Conservation (phyloP, 2,329 filamentous ascomycete species). For the Dactylellina cionopaga region DNA sequence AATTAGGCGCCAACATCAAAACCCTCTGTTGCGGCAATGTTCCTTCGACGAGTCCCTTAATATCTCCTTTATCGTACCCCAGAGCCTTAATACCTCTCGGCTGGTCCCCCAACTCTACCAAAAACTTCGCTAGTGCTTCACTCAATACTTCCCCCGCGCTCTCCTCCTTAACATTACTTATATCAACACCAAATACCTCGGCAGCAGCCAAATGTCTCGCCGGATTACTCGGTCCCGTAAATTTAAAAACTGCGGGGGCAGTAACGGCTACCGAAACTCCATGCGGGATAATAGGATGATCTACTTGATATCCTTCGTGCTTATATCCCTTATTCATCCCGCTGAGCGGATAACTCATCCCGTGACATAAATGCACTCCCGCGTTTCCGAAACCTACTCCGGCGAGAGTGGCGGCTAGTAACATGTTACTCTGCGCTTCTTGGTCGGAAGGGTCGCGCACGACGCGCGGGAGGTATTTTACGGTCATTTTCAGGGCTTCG, state of each 20-base stretch:
- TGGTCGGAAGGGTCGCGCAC: conserved; percentile 87
- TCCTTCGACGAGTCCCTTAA: conserved; percentile 88
- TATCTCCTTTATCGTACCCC: conserved; percentile 78
- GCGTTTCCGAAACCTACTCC: conserved; percentile 98
- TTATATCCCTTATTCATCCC: conserved; percentile 87
- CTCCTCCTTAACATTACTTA: conserved; percentile 85
- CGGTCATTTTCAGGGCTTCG: conserved; percentile 80
- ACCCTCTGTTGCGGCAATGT: conserved; percentile 93
- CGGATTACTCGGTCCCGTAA: conserved; percentile 90
- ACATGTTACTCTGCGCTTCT: conserved; percentile 94
- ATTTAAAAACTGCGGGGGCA: conserved; percentile 90
- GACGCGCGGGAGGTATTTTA: conserved; percentile 90
- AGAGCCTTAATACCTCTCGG: conserved; percentile 84
- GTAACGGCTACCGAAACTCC: conserved; percentile 63
- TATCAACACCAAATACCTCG: conserved; percentile 89
- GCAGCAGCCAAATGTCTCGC: conserved; percentile 90
- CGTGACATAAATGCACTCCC: conserved; percentile 87
- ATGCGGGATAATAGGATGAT: conserved; percentile 85
- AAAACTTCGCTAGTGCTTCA: conserved; percentile 82
- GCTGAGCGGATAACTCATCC: conserved; percentile 98
- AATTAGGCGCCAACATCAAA: conserved; percentile 85
- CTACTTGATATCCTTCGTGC: conserved; percentile 84
- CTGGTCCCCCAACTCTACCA: conserved; percentile 86
- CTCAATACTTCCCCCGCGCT: conserved; percentile 87
- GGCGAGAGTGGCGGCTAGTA: conserved; percentile 90